These are phyloP conservation scores for Cercis canadensis DNA, from an alignment of 306 rosid genomes.

Conservation along the genomic window DNA sequence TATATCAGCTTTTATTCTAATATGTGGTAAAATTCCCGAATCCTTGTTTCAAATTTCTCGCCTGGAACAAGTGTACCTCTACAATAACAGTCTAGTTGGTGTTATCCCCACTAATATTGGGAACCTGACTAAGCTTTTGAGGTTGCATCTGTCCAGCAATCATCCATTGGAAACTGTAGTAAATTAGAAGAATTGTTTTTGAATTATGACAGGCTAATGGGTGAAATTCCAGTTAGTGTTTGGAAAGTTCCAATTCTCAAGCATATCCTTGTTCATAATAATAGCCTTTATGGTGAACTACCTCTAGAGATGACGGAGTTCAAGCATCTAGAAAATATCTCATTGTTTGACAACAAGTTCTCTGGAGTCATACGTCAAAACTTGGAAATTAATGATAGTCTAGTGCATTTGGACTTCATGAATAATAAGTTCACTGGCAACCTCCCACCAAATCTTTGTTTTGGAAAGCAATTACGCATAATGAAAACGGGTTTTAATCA, in stretches of 20 bases:
- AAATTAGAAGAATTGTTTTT: slow-evolving; percentile 44
- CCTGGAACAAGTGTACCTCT: slow-evolving; percentile 45
- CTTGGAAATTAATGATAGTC: slow-evolving; percentile 52
- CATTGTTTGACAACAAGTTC: slow-evolving; percentile 56
- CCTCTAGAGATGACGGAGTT: slow-evolving; percentile 59
- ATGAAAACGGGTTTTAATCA: slow-evolving; percentile 52
- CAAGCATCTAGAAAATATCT: slow-evolving; percentile 52
- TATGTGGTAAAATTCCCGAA: slow-evolving; percentile 52
- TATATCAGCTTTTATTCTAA: slow-evolving; percentile 40
- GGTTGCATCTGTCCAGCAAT: slow-evolving; percentile 40
- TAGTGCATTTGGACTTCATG: slow-evolving; percentile 49
- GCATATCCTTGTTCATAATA: slow-evolving; percentile 47
- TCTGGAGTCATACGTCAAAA: slow-evolving; percentile 47
- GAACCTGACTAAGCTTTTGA: slow-evolving; percentile 36
- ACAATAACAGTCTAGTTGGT: slow-evolving; percentile 44
- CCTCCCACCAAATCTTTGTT: slow-evolving; percentile 66
- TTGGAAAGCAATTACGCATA: slow-evolving; percentile 45
- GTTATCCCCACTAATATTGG: slow-evolving; percentile 61
- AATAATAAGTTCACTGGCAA: slow-evolving; percentile 52
- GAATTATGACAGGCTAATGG: slow-evolving; percentile 43
- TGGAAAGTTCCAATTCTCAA: slow-evolving; percentile 69
- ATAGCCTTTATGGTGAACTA: slow-evolving; percentile 61
- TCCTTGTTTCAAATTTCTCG: slow-evolving; percentile 50
- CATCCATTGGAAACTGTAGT: slow-evolving; percentile 56
- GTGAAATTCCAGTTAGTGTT: slow-evolving; percentile 64